A percentile compares a stretch with the other conserved stretches of the same genome.
phyloP scores from a whole-genome alignment of 1,139 yeast species.

The Candida labiduridarum region DNA sequence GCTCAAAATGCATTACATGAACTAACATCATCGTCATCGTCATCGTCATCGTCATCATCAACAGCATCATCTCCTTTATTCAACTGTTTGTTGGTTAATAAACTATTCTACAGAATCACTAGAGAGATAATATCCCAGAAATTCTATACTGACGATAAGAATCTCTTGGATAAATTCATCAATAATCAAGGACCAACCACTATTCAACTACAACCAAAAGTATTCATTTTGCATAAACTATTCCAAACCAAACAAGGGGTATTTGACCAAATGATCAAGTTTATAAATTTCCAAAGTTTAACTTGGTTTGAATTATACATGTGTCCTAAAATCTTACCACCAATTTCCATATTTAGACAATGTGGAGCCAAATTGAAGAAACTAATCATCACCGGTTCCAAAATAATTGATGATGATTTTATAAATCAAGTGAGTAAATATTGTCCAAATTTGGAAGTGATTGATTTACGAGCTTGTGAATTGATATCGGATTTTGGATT shows the following conservation, averaged over 20 bases:
- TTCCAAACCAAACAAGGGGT: slow-evolving; percentile 32
- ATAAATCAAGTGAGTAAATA: slow-evolving; percentile 51
- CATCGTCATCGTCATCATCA: neutral
- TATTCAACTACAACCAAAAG: slow-evolving; percentile 27
- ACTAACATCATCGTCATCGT: neutral
- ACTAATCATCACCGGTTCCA: slow-evolving; percentile 76
- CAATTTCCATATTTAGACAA: slow-evolving; percentile 41
- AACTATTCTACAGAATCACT: slow-evolving; percentile 62
- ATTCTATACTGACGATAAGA: slow-evolving; percentile 55
- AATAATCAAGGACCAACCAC: slow-evolving; percentile 4
- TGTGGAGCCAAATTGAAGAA: slow-evolving; percentile 46
- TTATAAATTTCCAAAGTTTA: slow-evolving; percentile 49
- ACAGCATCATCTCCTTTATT: slow-evolving; percentile 31
- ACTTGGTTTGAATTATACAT: slow-evolving; percentile 79
- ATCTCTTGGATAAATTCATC: slow-evolving; percentile 38
- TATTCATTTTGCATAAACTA: slow-evolving; percentile 40
- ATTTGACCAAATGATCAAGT: slow-evolving; percentile 23
- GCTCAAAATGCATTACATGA: slow-evolving; percentile 55
- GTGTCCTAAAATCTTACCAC: slow-evolving; percentile 73
- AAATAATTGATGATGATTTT: slow-evolving; percentile 60
- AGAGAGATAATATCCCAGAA: slow-evolving; percentile 55
- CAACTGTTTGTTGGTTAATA: slow-evolving; percentile 70
- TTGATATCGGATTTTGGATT: slow-evolving; percentile 75
- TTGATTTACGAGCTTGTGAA: slow-evolving; percentile 88
- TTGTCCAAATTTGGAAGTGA: slow-evolving; percentile 61